Base-by-base conservation (phyloP, 1,139 yeast genomes). In the Candida buenavistaensis region DNA sequence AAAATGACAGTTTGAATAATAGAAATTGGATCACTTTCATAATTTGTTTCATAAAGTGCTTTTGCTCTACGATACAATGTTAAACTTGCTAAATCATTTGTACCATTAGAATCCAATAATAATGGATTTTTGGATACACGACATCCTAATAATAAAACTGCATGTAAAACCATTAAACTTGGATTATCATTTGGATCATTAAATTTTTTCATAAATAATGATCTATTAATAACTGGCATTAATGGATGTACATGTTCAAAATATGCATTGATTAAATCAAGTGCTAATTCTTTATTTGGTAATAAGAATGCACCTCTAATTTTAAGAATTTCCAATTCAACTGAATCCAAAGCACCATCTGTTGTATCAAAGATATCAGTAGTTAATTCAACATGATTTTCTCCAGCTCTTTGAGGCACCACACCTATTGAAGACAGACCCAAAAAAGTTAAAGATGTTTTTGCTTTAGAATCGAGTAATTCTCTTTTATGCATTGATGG, bases 41-140 rank as follows among this genome's bases (percentile, higher is more conserved):
- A 80, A 44, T 79, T 80, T 2, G 84, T 75, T 50, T 85, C 94
- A 54, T 77, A 85, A 21, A 86, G 59, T 1, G 89, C 82, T 57
- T 83, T 84, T 3, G 92, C 94, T 23, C 95, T 72, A 51, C 83
- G 77, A 62, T 81, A 84, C 44, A 86, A 78, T 1, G 90, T 77
- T 41, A 78, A 64, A 35, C 80, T 70, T 1, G 87, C 83, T 40
- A 76, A 61, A 41, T 75, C 72, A 26, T 75, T 68, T 20, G 82
- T 70, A 7, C 82, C 84, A 36, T 66, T 66, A 6, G 72, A 55
- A 47, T 82, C 89, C 32, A 71, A 60, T 19, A 83, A 59, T 7
- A 74, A 67, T 2, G 82, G 81, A 49, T 79, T 79, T 12, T 62
- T 56, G 26, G 82, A 75, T 10, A 80, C 78, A 38, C 87, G 69